Base-by-base conservation (phyloP, 208 protist species). In the Plasmodiophora brassicae region DNA sequence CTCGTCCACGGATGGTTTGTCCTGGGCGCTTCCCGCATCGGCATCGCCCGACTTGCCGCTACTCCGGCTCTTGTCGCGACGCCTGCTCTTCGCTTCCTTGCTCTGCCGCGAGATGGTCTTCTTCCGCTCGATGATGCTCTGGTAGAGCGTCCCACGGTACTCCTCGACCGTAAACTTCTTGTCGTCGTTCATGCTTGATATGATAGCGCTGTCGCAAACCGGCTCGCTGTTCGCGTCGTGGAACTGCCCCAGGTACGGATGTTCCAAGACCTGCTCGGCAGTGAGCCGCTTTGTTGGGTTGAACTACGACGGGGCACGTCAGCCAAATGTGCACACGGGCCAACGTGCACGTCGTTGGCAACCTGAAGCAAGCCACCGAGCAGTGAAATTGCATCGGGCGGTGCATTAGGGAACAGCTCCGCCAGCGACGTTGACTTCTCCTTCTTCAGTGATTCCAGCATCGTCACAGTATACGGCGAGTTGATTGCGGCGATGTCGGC, bases 401-500 rank as follows among this genome's bases (percentile, higher is more conserved):
- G 32, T 5, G 89, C 87, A 32, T 90, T 87, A 28, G 88, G 87
- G 38, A 88, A 90, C 45, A 91, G 54, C 1, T 45, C 39, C 28
- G 14, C 53, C 39, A 88, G 14, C 8, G 20, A 10, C 35, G 1
- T 87, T 32, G 86, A 50, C 10, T 36, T 8, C 32, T 65, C 53
- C 1, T 44, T 10, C 0, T 87, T 86, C 1, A 93, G 39, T 41
- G n/a, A 90, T 20, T 92, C 39, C 0, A 95, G 44, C 91, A 94
- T 93, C 39, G 65, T 92, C 1, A 35, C 35, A 0, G 93, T 90
- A 86, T 91, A 94, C 1, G 83, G 87, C 39, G 85, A 90, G 10
- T 89, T n/a, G 65, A 93, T 92, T 14, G 88, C 46, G n/a, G 71
- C 89, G 25, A 93, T 86, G 65, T 95, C 92, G 41, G 90, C 90